Evolutionary conservation across 1,284 basidiomycete species (phyloP).

Genomic region (Cryptococcus maquisensis): DNA sequence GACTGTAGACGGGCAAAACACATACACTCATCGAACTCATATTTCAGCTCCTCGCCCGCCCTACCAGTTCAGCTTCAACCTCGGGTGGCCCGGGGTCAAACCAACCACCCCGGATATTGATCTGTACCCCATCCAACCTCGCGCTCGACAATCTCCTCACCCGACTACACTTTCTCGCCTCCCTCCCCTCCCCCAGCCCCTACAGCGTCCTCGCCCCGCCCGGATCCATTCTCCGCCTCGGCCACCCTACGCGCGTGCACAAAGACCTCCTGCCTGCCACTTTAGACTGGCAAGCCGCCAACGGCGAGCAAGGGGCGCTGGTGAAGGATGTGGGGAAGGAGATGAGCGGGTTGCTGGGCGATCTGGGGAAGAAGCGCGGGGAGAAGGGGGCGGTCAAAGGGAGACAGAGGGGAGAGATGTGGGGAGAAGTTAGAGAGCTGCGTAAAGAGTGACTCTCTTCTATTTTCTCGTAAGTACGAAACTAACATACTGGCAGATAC

Average conservation of each 20-base stretch:
- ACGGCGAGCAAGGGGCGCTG: constrained; percentile 72
- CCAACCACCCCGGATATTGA: constrained; percentile 54
- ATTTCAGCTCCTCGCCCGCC: constrained; percentile 63
- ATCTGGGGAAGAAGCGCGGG: constrained; percentile 72
- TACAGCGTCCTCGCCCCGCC: constrained; percentile 40
- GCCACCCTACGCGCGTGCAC: constrained; percentile 90
- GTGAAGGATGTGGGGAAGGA: constrained; percentile 81
- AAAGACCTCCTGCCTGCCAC: constrained; percentile 70
- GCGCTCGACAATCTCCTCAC: constrained; percentile 76
- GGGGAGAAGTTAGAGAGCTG: constrained; percentile 84
- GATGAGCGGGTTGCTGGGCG: constrained; percentile 63
- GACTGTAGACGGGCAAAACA: constrained; percentile 86
- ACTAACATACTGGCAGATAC: constrained; percentile 55
- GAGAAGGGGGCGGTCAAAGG: constrained; percentile 59
- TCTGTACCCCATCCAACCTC: constrained; percentile 49
- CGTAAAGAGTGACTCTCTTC: constrained; percentile 70
- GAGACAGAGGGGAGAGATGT: constrained; percentile 75
- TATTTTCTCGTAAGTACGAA: background rate
- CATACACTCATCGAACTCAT: constrained; percentile 87
- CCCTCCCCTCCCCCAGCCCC: constrained; percentile 25
- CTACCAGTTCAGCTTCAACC: constrained; percentile 1
- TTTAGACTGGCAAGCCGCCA: constrained; percentile 77
- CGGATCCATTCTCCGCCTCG: constrained; percentile 65
- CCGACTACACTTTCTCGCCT: constrained; percentile 54
- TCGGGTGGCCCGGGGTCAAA: constrained; percentile 1